A percentile compares a stretch with the other conserved stretches of the same genome.
phyloP scores from a whole-genome alignment of 169 alveolate species.

The Neospora caninum region DNA sequence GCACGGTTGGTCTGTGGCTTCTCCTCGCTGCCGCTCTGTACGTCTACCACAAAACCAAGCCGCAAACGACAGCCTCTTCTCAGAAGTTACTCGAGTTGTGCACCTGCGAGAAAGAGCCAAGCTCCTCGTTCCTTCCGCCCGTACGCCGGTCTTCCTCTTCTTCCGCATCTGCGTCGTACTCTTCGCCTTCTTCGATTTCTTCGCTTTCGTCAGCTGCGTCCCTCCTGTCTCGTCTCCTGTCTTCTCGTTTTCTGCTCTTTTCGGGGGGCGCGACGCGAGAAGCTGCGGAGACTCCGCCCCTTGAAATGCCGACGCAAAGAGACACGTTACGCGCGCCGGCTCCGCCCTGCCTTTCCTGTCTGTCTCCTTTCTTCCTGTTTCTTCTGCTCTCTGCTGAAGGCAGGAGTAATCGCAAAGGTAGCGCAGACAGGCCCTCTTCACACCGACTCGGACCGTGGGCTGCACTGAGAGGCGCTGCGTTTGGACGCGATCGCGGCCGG shows the following conservation, averaged over 20 bases:
- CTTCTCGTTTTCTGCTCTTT: background rate
- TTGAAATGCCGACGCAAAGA: background rate
- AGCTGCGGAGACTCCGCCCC: too few relatives aligned
- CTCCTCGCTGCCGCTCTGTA: conserved; percentile 10
- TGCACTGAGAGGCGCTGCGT: background rate
- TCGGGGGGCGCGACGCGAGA: too few relatives aligned
- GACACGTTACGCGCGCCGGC: background rate
- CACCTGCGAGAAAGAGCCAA: too few relatives aligned
- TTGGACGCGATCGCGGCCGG: background rate
- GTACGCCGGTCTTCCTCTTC: too few relatives aligned
- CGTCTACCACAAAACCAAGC: background rate
- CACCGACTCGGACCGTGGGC: too few relatives aligned
- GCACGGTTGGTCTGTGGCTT: background rate
- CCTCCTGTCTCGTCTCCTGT: background rate
- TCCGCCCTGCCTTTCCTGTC: background rate
- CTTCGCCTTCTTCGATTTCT: too few relatives aligned
- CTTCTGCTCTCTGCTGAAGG: background rate
- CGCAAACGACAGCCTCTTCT: too few relatives aligned
- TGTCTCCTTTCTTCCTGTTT: background rate
- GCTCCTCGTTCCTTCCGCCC: too few relatives aligned
- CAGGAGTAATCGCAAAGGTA: too few relatives aligned
- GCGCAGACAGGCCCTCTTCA: too few relatives aligned
- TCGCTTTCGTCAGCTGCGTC: background rate
- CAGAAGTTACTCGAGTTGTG: too few relatives aligned
- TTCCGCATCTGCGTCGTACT: too few relatives aligned